A percentile compares a stretch with the other conserved stretches of the same genome.
Conservation (phyloP, 495 filamentous ascomycete genomes). For the Bacidia rubella region DNA sequence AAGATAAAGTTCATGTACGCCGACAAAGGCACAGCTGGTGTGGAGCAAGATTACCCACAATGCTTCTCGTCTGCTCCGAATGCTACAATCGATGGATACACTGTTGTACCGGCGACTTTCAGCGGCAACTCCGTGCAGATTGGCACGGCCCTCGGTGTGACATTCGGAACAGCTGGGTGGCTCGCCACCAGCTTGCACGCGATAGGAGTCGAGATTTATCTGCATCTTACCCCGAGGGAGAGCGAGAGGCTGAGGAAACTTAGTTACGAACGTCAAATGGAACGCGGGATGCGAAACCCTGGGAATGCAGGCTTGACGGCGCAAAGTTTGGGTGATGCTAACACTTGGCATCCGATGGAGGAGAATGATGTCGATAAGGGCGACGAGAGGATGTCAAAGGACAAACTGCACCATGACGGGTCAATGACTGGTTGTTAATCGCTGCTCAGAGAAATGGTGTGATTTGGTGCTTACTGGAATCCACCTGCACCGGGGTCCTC, state of each 20-base stretch:
- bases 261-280: conserved; percentile 37
- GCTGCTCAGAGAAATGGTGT: too few relatives aligned
- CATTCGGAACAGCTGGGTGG: conserved; percentile 33
- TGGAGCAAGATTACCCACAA: conserved; percentile 23
- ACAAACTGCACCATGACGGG: too few relatives aligned
- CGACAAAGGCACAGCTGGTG: conserved; percentile 14
- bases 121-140: conserved; percentile 19
- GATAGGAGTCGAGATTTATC: conserved; percentile 37
- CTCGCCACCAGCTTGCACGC: conserved; percentile 31
- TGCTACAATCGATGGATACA: conserved; percentile 16
- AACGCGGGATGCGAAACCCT: conserved; percentile 33
- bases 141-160: conserved; percentile 24
- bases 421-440: too few relatives aligned
- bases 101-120: conserved; percentile 23
- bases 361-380: too few relatives aligned
- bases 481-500: too few relatives aligned
- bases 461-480: too few relatives aligned
- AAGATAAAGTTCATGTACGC: conserved; percentile 26
- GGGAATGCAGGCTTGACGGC: conserved; percentile 33
- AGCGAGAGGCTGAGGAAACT: conserved; percentile 32
- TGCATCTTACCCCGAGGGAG: conserved; percentile 37
- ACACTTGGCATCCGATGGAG: conserved; percentile 6
- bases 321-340: conserved; percentile 33
- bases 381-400: too few relatives aligned
- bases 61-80: conserved; percentile 23